A percentile compares a stretch with the other conserved stretches of the same genome.
Evolutionary conservation across 1,284 basidiomycete species (phyloP).

Genomic region (Puccinia horiana): DNA sequence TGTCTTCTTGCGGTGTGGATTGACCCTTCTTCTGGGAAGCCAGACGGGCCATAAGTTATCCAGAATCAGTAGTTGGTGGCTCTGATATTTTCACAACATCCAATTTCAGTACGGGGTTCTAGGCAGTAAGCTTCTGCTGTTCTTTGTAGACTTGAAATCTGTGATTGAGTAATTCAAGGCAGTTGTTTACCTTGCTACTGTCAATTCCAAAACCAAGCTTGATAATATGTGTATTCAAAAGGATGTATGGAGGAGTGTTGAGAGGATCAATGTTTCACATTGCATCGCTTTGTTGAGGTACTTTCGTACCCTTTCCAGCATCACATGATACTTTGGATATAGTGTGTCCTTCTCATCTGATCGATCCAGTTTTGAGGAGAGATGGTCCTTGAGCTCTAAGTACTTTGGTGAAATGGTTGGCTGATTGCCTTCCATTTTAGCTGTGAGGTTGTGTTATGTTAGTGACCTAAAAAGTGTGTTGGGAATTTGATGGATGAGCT

Average conservation of each 20-base stretch:
- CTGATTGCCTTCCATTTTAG: neutral
- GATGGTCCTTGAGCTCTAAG: neutral
- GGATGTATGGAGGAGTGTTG: neutral
- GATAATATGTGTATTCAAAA: neutral
- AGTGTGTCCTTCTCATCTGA: neutral
- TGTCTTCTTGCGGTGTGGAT: neutral
- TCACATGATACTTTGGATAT: conserved; percentile 1
- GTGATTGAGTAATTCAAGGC: neutral
- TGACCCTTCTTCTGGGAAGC: neutral
- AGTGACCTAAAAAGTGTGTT: neutral
- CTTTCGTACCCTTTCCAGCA: neutral
- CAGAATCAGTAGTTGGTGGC: neutral
- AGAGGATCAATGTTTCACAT: neutral
- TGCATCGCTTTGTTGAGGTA: neutral
- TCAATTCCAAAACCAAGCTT: neutral
- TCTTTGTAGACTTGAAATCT: neutral
- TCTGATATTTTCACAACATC: neutral
- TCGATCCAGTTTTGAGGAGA: neutral
- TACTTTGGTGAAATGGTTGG: neutral
- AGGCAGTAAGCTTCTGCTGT: neutral
- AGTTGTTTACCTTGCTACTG: neutral
- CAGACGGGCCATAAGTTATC: neutral
- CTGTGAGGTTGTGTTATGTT: neutral
- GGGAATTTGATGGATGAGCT: neutral
- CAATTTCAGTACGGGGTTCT: neutral